Evolutionary conservation across 73 alveolate genomes (phyloP), one percentile per base, ranked within the genome.

Genomic region (Breviolum minutum): DNA sequence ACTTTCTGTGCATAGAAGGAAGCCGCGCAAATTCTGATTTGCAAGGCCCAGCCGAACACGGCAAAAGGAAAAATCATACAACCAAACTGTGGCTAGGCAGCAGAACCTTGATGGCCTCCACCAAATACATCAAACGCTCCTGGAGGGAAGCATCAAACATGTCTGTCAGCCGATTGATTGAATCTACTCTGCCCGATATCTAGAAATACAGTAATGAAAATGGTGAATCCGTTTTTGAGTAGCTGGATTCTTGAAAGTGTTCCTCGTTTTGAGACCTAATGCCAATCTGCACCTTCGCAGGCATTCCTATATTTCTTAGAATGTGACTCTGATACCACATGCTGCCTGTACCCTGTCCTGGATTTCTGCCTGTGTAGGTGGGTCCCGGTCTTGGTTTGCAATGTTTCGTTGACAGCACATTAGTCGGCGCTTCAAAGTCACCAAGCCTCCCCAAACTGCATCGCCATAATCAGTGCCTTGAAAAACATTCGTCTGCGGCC

Each of bases 71-170:
- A 40, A 40, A 40, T 40, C 54, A 40, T 40, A 40, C 54, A 40
- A 40, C 54, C 54, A 40, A 40, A 40, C 54, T 40, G 54, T 40
- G 54, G 54, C 54, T 40, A 40, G 54, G 48, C 29, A 11, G 48
- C 70, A 68, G 24, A 22, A 29, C 95, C 95, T 87, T 87, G 76
- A 90, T 48, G n/a, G 97, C 97, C 77, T 90, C 97, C 76, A 90
- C 97, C 87, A 90, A 63, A 70, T 69, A 90, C 97, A 90, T 90
- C 48, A 90, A 70, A n/a, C 97, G 97, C 76, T 90, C 97, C 97
- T 90, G n/a, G 60, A 32, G 77, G 24, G 24, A 61, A 40, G 24
- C 86, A 77, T 12, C 16, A 30, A 30, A 22, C 64, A 32, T 5
- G 26, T 30, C n/a, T n/a, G n/a, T n/a, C n/a, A n/a, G n/a, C n/a